phyloP scores from a whole-genome alignment of 768 basidiomycete genomes.

The Fistulinella prunicolor region DNA sequence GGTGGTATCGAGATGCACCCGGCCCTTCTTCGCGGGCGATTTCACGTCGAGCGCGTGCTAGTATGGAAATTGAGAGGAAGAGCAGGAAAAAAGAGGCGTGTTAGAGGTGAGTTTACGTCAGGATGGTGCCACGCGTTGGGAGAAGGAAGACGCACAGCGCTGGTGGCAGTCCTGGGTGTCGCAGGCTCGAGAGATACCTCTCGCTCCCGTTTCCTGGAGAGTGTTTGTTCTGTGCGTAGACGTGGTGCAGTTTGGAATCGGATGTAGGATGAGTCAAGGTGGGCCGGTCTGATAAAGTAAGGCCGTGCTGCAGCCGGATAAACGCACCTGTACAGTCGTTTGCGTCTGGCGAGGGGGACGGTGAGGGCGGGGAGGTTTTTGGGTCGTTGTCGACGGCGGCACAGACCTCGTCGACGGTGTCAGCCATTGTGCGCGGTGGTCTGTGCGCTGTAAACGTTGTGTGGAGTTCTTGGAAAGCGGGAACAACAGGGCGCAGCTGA shows the following conservation, averaged over 20 bases:
- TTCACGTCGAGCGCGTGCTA: conserved; percentile 41
- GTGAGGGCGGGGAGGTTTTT: conserved; percentile 25
- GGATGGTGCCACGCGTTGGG: conserved; percentile 12
- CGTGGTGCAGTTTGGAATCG: conserved; percentile 18
- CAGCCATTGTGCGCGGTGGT: conserved; percentile 29
- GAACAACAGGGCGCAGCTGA: conserved; percentile 33
- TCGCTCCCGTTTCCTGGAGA: conserved; percentile 71
- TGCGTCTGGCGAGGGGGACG: conserved; percentile 46
- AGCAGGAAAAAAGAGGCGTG: conserved; percentile 16
- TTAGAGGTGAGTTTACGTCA: conserved; percentile 29
- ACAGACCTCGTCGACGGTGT: conserved; percentile 20
- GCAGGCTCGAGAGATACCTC: conserved; percentile 75
- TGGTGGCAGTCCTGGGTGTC: conserved; percentile 40
- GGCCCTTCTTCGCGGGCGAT: conserved; percentile 76
- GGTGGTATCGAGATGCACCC: conserved; percentile 57
- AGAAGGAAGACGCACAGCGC: conserved; percentile 32
- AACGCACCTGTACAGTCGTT: conserved; percentile 42
- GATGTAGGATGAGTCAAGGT: conserved; percentile 22
- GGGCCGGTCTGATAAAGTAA: conserved; percentile 25
- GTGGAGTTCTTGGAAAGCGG: conserved; percentile 25
- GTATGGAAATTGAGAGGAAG: conserved; percentile 13
- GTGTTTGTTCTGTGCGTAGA: conserved; percentile 37
- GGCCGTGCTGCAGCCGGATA: conserved; percentile 21
- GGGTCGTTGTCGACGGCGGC: conserved; percentile 13
- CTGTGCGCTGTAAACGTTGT: conserved; percentile 29